Evolutionary conservation across 1,284 basidiomycete species (phyloP).

Genomic region (Phenoliferia sp.): DNA sequence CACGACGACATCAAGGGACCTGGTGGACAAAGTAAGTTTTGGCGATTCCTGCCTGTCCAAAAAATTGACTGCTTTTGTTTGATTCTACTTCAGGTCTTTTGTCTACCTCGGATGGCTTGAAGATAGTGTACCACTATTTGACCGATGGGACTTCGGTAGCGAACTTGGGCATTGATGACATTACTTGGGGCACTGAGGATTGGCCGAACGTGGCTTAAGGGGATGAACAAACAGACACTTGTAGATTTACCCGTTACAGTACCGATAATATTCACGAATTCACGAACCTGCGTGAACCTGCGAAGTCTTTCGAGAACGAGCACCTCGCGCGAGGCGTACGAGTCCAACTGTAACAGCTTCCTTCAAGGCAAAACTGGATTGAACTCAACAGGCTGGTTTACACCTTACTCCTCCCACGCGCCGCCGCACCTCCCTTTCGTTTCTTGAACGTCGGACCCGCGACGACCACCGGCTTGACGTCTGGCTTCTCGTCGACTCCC

Average conservation of each 20-base stretch:
- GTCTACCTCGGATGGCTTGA: not conserved
- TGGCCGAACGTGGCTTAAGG: too few relatives aligned
- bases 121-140: not conserved
- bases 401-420: not conserved
- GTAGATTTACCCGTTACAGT: too few relatives aligned
- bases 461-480: not conserved
- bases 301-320: too few relatives aligned
- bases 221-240: too few relatives aligned
- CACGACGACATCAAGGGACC: slow-evolving; percentile 42
- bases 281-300: too few relatives aligned
- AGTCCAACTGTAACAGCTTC: too few relatives aligned
- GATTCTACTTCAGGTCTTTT: not conserved
- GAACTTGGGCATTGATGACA: not conserved
- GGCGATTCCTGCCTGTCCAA: too few relatives aligned
- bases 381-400: not conserved
- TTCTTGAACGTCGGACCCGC: not conserved
- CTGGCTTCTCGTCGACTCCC: not conserved
- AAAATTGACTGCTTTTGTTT: not conserved
- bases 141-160: not conserved
- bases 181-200: not conserved
- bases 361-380: too few relatives aligned
- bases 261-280: too few relatives aligned
- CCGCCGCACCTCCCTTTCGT: not conserved
- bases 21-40: not conserved
- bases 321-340: too few relatives aligned